These are phyloP conservation scores for Dothistroma pini DNA, from an alignment of 2,329 filamentous ascomycete species.

Conservation along the genomic window DNA sequence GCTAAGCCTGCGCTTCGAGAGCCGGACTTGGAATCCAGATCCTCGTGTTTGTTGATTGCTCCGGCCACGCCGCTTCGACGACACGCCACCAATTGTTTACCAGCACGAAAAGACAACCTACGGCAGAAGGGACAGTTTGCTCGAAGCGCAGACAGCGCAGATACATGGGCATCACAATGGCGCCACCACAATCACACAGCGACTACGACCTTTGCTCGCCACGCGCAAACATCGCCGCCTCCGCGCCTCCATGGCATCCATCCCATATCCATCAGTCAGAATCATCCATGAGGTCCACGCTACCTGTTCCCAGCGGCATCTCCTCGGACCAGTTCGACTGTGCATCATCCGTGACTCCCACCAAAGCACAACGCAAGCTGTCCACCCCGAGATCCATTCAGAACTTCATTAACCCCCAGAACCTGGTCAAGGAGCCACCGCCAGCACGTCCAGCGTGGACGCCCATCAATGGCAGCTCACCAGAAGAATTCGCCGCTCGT, in stretches of 20 bases:
- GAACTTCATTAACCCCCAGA: not conserved
- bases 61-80: not conserved
- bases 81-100: not conserved
- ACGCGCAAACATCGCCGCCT: not conserved
- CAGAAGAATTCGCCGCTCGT: not conserved
- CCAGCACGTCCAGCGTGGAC: not conserved
- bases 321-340: not conserved
- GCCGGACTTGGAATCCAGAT: not conserved
- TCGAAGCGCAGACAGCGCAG: not conserved
- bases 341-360: not conserved
- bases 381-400: not conserved
- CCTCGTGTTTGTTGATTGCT: not conserved
- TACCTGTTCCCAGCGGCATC: not conserved
- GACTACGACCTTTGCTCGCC: not conserved
- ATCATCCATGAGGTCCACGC: constrained; percentile 8
- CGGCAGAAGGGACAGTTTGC: not conserved
- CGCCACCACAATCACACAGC: not conserved
- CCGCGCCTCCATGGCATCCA: constrained; percentile 1
- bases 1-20: not conserved
- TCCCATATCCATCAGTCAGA: not conserved
- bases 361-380: not conserved
- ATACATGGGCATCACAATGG: not conserved
- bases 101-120: not conserved
- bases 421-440: not conserved
- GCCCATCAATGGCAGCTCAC: constrained; percentile 1